Evolutionary conservation across 2,329 filamentous ascomycete species (phyloP), one percentile per base, ranked within the genome.

Genomic region (Talaromyces sp.): DNA sequence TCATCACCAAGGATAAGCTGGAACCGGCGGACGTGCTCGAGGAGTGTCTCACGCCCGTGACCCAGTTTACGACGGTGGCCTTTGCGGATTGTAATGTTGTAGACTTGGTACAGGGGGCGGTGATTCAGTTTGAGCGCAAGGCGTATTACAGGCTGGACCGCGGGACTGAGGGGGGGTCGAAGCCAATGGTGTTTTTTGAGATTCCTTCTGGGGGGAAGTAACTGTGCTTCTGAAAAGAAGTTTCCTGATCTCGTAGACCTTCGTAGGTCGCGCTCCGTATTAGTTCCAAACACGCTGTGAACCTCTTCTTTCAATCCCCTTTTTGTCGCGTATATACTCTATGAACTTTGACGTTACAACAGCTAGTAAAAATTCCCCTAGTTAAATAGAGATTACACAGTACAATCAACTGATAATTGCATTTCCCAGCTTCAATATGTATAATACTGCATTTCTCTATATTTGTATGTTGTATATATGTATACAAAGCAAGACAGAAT

Each of bases 1-100:
- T 98, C 55, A 89, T 98, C 71, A 95, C 89, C 63, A 97, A 97
- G 82, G 93, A 98, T 73, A 93, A 95, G 73, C 82, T 98, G 31
- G 89, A 91, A 74, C 89, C 95, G 73, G 89, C 93, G 2, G 93
- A 97, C 70, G 83, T 88, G 55, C 80, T 96, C 17, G 91, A 96
- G 75, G 87, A 95, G 66, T 95, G 88, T 73, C 75, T 97, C 62
- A 96, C 87, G 73, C 83, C 86, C 27, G 80, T 86, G 58, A 96
- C 91, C 0, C 87, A 90, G 70, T 87, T 84, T 59, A 86, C 87
- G 76, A 88, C 88, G 58, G 84, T 89, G 65, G 91, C 89, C 1
- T 73, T 90, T 58, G 92, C 90, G 35, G 93, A 97, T 70, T 87
- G 86, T 71, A 96, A 93, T 68, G 88, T 96, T 0, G 82, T 83